Conservation (phyloP, 352 stramenopile genomes). For the Pythium scleroteichum region DNA sequence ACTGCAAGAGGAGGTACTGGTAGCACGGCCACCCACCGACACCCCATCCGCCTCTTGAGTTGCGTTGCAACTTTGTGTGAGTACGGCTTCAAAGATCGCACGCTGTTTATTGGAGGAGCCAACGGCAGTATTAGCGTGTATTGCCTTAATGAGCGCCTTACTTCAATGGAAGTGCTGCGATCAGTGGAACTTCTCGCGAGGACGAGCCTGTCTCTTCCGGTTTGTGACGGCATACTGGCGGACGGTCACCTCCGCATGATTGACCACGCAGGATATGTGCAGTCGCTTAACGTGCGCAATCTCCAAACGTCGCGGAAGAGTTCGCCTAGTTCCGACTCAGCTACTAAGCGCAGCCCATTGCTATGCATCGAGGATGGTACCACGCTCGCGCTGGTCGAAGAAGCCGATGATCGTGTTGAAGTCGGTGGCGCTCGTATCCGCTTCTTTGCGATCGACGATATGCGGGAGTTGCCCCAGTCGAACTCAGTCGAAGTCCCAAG, state of each 20-base stretch:
- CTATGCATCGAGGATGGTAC: slow-evolving; percentile 4
- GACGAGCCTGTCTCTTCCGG: background rate
- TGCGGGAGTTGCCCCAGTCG: slow-evolving; percentile 14
- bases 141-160: slow-evolving; percentile 12
- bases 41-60: no score
- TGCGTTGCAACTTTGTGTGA: no score
- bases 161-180: slow-evolving; percentile 6
- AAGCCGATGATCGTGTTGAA: background rate
- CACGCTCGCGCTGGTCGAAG: slow-evolving; percentile 2
- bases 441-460: slow-evolving; percentile 9
- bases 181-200: slow-evolving; percentile 1
- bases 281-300: slow-evolving; percentile 13
- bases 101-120: background rate
- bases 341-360: background rate
- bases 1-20: no score
- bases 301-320: slow-evolving; percentile 15
- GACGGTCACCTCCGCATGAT: slow-evolving; percentile 14
- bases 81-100: no score
- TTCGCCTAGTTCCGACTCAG: background rate
- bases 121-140: slow-evolving; percentile 2
- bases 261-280: slow-evolving; percentile 1
- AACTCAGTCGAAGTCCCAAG: no score
- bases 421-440: background rate
- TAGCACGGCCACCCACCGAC: no score
- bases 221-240: slow-evolving; percentile 2